Base-by-base conservation (phyloP, 768 basidiomycete genomes). In the Lactarius evosmus region DNA sequence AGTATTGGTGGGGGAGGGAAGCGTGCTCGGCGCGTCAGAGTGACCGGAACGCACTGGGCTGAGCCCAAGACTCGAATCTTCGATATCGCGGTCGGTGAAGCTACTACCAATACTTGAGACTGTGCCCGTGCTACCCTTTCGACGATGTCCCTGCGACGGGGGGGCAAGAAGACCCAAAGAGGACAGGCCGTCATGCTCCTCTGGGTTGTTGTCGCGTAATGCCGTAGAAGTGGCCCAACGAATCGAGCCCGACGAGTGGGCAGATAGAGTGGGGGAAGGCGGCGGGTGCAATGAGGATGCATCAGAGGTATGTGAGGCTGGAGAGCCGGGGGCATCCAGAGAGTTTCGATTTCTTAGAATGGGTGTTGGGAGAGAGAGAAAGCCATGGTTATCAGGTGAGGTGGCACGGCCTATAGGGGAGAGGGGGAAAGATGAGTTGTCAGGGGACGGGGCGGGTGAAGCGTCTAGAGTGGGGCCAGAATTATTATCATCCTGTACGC, bases 261-360 rank as follows among this genome's bases (percentile, higher is more conserved):
- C 82, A 0, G 91, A 90, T 11, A 90, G 78, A 0, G 91, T 91
- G 1, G 91, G 91, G 0, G 91, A 93, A 0, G 91, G 89, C 0
- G 91, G 91, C 0, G 74, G 80, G 27, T 76, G 75, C 52, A 34
- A 17, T 49, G 70, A 40, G 30, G 40, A 75, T 78, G 51, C 81
- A n/a, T 80, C 77, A 0, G 76, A 79, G 7, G 77, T 76, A 1
- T 50, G 34, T 19, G 63, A 55, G 1, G 78, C 73, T 3, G 67
- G 69, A 38, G 69, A 69, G 0, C 73, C 73, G 0, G 74, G 69
- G 17, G 74, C 57, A 60, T 78, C 78, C 7, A 75, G 53, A 0
- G 79, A 79, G 16, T 66, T 70, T 7, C 66, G 70, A 2, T 62
- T 40, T n/a, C 56, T 66, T 11, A 67, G 40, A 36, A 64, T 66